These are phyloP conservation scores for Pichia exigua DNA, from an alignment of 805 yeast species.

Conservation along the genomic window DNA sequence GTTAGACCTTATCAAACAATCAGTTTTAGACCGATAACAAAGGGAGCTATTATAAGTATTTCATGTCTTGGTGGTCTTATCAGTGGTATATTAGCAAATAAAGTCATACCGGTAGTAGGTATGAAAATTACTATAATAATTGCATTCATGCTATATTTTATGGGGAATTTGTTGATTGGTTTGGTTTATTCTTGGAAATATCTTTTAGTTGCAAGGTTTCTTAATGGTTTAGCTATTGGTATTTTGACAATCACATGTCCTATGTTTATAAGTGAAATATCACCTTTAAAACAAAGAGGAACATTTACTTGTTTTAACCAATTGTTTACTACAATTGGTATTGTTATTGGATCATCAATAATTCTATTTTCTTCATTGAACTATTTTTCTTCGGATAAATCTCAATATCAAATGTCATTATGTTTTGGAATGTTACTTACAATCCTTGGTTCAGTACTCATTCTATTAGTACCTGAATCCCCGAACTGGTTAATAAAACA, in stretches of 20 bases:
- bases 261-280: conserved; percentile 30
- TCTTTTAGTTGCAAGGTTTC: conserved; percentile 23
- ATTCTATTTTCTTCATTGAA: conserved; percentile 15
- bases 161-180: conserved; percentile 17
- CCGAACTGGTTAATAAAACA: conserved; percentile 24
- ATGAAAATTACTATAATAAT: conserved; percentile 17
- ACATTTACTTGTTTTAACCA: conserved; percentile 27
- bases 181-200: conserved; percentile 18
- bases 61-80: conserved; percentile 27
- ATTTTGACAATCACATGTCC: conserved; percentile 28
- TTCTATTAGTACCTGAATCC: conserved; percentile 29
- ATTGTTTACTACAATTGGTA: conserved; percentile 29
- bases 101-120: conserved; percentile 22
- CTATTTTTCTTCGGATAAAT: background rate
- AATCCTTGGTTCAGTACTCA: conserved; percentile 7
- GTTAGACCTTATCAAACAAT: background rate
- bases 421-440: conserved; percentile 12
- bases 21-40: conserved; percentile 17
- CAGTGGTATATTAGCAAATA: conserved; percentile 25
- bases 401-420: conserved; percentile 21
- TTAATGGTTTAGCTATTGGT: conserved; percentile 29
- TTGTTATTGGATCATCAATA: conserved; percentile 24
- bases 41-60: conserved; percentile 26
- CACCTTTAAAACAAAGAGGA: conserved; percentile 27
- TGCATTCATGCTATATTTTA: conserved; percentile 16